phyloP scores from a whole-genome alignment of 2,329 filamentous ascomycete species.

The Zasmidium citrigriseum region DNA sequence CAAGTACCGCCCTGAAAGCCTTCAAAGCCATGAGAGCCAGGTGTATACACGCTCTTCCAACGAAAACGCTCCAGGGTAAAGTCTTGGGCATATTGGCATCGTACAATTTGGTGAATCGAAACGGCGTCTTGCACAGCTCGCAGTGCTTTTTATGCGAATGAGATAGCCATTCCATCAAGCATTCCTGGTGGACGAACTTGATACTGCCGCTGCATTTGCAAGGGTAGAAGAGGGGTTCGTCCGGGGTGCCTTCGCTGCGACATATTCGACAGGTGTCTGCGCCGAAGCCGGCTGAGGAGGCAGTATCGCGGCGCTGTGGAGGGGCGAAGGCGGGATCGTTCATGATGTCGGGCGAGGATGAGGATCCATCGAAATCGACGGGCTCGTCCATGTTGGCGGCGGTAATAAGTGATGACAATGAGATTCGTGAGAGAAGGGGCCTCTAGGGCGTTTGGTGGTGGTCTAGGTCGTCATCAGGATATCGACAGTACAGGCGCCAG shows the following conservation, averaged over 20 bases:
- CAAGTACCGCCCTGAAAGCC: constrained; percentile 66
- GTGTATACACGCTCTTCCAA: constrained; percentile 76
- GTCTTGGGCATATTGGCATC: constrained; percentile 87
- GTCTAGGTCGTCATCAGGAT: constrained; percentile 12
- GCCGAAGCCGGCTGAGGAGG: constrained; percentile 42
- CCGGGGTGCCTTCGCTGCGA: constrained; percentile 76
- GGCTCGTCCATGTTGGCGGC: constrained; percentile 18
- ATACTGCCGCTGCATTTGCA: constrained; percentile 99
- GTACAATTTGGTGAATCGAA: constrained; percentile 97
- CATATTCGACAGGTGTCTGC: constrained; percentile 97
- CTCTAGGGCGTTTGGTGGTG: constrained; percentile 7
- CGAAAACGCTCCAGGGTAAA: constrained; percentile 78
- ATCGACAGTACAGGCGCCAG: neutral
- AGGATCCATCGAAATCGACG: neutral
- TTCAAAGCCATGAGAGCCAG: constrained; percentile 45
- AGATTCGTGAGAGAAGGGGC: constrained; percentile 6
- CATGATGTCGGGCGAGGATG: constrained; percentile 54
- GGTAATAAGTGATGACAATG: neutral
- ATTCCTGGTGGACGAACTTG: constrained; percentile 97
- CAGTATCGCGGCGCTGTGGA: constrained; percentile 24
- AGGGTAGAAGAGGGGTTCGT: constrained; percentile 91
- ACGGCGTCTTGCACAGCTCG: constrained; percentile 97
- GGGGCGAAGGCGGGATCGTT: constrained; percentile 53
- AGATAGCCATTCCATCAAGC: constrained; percentile 96
- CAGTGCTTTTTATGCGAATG: constrained; percentile 99